A percentile compares a stretch with the other conserved stretches of the same genome.
phyloP scores from a whole-genome alignment of 1,284 basidiomycete genomes.

The Ganoderma resinaceum region DNA sequence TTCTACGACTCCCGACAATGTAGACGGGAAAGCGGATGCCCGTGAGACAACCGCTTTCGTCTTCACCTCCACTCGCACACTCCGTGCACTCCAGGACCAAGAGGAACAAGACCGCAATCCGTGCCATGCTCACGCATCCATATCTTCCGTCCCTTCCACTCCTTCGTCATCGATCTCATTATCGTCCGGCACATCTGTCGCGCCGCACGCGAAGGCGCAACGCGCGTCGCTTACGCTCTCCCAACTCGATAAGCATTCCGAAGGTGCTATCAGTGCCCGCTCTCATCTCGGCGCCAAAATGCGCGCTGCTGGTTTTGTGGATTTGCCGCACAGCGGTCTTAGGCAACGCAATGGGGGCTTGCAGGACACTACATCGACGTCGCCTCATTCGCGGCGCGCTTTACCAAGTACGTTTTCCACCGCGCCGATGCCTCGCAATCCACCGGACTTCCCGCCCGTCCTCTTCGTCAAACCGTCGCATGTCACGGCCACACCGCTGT shows the following conservation, averaged over 20 bases:
- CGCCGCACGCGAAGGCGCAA: slow-evolving; percentile 1
- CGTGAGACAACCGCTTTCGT: slow-evolving; percentile 36
- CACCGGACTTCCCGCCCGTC: slow-evolving; percentile 41
- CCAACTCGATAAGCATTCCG: slow-evolving; percentile 38
- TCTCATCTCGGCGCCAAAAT: slow-evolving; percentile 40
- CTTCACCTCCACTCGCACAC: slow-evolving; percentile 40
- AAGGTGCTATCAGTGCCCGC: slow-evolving; percentile 40
- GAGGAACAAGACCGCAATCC: slow-evolving; percentile 5
- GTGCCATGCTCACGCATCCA: slow-evolving; percentile 6
- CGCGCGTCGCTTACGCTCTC: slow-evolving; percentile 31
- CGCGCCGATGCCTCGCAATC: slow-evolving; percentile 36
- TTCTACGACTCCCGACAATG: slow-evolving; percentile 44
- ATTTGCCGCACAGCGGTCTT: slow-evolving; percentile 32
- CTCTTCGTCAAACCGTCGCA: slow-evolving; percentile 31
- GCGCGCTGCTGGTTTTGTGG: slow-evolving; percentile 42
- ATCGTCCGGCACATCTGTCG: background rate
- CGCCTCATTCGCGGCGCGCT: background rate
- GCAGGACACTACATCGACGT: slow-evolving; percentile 14
- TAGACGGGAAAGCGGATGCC: slow-evolving; percentile 58
- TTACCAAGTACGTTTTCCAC: slow-evolving; percentile 17
- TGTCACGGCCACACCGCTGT: background rate
- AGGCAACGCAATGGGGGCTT: slow-evolving; percentile 14
- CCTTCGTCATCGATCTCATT: slow-evolving; percentile 18
- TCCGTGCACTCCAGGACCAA: slow-evolving; percentile 29
- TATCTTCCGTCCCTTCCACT: slow-evolving; percentile 12